These are phyloP conservation scores for Alternaria gaisen DNA, from an alignment of 2,329 filamentous ascomycete species.

Conservation along the genomic window DNA sequence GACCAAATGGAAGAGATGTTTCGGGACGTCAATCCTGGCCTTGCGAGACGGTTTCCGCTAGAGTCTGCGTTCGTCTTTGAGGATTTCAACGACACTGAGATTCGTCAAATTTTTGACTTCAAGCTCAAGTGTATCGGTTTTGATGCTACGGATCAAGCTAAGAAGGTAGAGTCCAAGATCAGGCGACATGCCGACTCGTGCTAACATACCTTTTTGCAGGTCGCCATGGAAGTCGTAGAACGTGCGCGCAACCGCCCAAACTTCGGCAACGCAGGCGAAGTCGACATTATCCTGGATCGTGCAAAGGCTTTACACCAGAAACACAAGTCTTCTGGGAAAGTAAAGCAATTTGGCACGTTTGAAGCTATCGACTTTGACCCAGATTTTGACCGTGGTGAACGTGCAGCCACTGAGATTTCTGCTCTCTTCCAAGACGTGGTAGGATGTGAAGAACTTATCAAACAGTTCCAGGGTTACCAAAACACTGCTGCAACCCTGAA, in stretches of 20 bases:
- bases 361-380: constrained; percentile 66
- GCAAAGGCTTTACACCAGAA: constrained; percentile 65
- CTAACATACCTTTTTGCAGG: constrained; percentile 9
- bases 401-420: constrained; percentile 55
- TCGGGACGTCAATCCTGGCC: constrained; percentile 75
- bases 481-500: constrained; percentile 62
- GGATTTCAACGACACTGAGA: constrained; percentile 69
- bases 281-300: constrained; percentile 71
- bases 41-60: constrained; percentile 71
- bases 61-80: constrained; percentile 72
- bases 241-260: constrained; percentile 69
- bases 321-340: constrained; percentile 46
- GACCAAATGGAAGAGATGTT: constrained; percentile 77
- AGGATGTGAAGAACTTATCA: constrained; percentile 65
- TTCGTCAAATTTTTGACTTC: constrained; percentile 67
- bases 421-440: constrained; percentile 67
- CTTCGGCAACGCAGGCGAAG: constrained; percentile 77
- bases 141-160: constrained; percentile 61
- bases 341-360: constrained; percentile 41
- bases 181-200: no score
- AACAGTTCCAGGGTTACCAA: constrained; percentile 64
- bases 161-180: constrained; percentile 29
- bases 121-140: constrained; percentile 69
- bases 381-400: constrained; percentile 64
- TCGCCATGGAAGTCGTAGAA: constrained; percentile 67